Base-by-base conservation (phyloP, 2,329 filamentous ascomycete species). In the Rhinocladiella similis region DNA sequence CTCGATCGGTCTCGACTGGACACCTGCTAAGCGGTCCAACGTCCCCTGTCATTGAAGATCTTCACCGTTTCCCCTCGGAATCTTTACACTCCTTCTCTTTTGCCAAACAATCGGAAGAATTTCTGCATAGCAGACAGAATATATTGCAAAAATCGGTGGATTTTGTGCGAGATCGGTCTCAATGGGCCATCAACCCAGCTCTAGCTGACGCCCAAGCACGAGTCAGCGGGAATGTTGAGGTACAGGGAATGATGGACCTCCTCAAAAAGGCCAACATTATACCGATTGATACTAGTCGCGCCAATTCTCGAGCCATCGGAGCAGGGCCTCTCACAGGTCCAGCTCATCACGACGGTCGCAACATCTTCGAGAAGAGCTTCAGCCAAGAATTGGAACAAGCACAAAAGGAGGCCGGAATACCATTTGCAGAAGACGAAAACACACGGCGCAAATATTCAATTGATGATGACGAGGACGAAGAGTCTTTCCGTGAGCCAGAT, bases 11-110 rank as follows among this genome's bases (percentile, higher is more conserved):
- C 25, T 65, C 63, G 7, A 56, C 53, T 2, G 53, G 79, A 47
- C 79, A 81, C 14, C 69, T 85, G 22, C 77, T 82, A 7, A 78
- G 85, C n/a, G 86, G 81, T 5, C 86, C 87, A 20, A 78, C 80
- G 18, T 91, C 91, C 19, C 90, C 91, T 20, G 83, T 76, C 5
- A 67, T 89, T 41, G 94, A 97, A 77, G 94, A 99, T 69, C 83
- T 99, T 45, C 87, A 87, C 45, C 87, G 92, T 49, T 99, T 99
- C 70, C 93, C 94, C 1, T 91, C 90, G 65, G 94, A 99, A 71
- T 99, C 94, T 5, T 78, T 99, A 46, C 94, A 99, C 73, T 99
- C 94, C 1, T 99, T 99, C 76, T 97, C 93, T 12, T 99, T 99
- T 72, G 91, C 94, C 39, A 90, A 96, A 65, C 92, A 96, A 73